A percentile compares a stretch with the other conserved stretches of the same genome.
phyloP scores from a whole-genome alignment of 108 stramenopile genomes.

The Aurantiochytrium sp. region DNA sequence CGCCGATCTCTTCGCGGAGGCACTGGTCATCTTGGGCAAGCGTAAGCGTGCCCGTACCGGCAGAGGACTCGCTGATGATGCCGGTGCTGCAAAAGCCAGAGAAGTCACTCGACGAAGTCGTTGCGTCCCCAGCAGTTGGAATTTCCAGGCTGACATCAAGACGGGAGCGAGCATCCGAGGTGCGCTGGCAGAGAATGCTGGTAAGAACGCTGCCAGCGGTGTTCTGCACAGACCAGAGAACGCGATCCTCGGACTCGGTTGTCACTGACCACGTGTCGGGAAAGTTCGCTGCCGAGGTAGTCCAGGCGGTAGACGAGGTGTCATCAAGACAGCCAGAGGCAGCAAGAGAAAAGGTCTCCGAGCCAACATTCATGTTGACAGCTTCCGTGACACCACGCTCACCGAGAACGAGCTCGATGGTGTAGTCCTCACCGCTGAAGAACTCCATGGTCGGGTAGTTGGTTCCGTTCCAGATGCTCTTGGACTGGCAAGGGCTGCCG shows the following conservation, averaged over 20 bases:
- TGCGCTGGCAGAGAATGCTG: not conserved
- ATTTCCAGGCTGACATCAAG: not conserved
- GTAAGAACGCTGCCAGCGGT: not conserved
- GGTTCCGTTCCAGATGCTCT: too few relatives aligned
- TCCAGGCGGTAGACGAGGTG: not conserved
- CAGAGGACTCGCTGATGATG: not conserved
- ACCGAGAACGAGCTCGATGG: too few relatives aligned
- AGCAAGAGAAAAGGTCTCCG: not conserved
- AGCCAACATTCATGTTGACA: not conserved
- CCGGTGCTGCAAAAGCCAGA: not conserved
- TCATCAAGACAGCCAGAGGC: not conserved
- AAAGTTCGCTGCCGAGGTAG: not conserved
- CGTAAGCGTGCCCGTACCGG: not conserved
- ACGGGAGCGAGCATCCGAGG: not conserved
- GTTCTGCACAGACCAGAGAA: not conserved
- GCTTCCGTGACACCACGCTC: not conserved
- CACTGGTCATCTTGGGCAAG: not conserved
- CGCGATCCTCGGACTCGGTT: not conserved
- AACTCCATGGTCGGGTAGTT: too few relatives aligned
- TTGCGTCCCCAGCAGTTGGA: not conserved
- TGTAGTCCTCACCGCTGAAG: too few relatives aligned
- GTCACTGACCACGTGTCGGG: not conserved
- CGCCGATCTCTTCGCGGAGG: not conserved
- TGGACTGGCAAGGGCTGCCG: too few relatives aligned
- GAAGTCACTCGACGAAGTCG: not conserved